Evolutionary conservation across 768 basidiomycete genomes (phyloP).

Genomic region (Boletus pseudopeckii): DNA sequence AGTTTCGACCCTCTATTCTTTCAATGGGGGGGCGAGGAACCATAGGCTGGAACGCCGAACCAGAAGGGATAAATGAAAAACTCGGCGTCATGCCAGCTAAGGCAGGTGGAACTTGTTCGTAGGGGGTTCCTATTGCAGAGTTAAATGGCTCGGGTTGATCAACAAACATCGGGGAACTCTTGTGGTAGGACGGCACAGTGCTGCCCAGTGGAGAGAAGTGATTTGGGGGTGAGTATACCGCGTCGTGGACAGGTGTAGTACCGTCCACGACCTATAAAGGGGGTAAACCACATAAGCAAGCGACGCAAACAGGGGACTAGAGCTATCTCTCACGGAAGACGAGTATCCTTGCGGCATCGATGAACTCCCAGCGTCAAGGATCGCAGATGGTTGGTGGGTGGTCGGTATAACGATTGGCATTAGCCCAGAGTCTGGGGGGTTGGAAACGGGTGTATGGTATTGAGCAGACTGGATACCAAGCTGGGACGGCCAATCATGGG

Average conservation of each 20-base stretch:
- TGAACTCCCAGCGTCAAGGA: rapidly evolving
- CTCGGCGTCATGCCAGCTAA: too few relatives aligned
- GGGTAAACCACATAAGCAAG: background rate
- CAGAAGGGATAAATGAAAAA: background rate
- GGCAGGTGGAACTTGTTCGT: background rate
- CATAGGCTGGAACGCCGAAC: background rate
- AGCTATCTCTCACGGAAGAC: too few relatives aligned
- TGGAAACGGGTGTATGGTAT: background rate
- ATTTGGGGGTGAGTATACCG: too few relatives aligned
- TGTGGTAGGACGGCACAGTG: background rate
- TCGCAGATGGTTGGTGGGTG: too few relatives aligned
- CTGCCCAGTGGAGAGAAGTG: background rate
- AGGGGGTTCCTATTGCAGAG: background rate
- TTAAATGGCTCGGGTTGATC: background rate
- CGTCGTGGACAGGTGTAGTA: background rate
- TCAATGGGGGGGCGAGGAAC: too few relatives aligned
- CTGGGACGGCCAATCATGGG: background rate
- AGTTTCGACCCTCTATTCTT: background rate
- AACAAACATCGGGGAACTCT: background rate
- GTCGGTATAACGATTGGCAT: background rate
- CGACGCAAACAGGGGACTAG: too few relatives aligned
- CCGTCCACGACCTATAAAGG: background rate
- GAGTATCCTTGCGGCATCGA: background rate
- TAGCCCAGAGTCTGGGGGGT: background rate
- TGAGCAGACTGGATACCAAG: background rate